Evolutionary conservation across 257 asterid species (phyloP).

Genomic region (Solanum arcanum): DNA sequence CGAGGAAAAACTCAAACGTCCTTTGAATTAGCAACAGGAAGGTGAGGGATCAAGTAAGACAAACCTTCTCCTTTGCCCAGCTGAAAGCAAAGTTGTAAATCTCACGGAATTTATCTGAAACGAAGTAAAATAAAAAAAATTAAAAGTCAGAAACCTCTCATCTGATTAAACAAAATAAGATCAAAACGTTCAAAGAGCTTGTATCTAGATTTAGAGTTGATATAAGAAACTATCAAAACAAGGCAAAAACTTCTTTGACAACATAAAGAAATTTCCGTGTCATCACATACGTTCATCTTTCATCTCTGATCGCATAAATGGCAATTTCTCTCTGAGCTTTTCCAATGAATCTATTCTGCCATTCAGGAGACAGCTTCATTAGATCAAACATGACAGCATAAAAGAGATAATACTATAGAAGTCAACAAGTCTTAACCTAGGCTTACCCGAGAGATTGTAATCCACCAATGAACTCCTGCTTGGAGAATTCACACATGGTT

Average conservation of each 20-base stretch:
- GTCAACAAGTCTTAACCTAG: not conserved
- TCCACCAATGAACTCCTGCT: conserved; percentile 85
- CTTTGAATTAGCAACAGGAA: not conserved
- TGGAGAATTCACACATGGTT: conserved; percentile 95
- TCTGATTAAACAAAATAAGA: not conserved
- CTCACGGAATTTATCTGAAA: conserved; percentile 79
- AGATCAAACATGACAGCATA: not conserved
- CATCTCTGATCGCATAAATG: conserved; percentile 89
- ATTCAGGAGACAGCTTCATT: conserved; percentile 7
- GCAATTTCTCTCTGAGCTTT: conserved; percentile 79
- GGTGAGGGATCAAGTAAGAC: not conserved
- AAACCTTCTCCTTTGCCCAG: conserved; percentile 99
- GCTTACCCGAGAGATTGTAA: conserved; percentile 88
- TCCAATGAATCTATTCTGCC: conserved; percentile 90
- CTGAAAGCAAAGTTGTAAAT: conserved; percentile 95
- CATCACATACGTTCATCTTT: conserved; percentile 90
- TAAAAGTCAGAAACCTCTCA: not conserved
- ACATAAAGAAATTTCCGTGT: conserved; percentile 3
- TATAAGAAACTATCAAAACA: not conserved
- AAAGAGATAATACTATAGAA: not conserved
- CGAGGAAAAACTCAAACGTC: not conserved
- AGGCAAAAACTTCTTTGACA: not conserved
- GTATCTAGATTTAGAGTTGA: not conserved
- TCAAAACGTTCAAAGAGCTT: not conserved
- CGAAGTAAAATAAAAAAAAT: not conserved